Base-by-base conservation (phyloP, 768 basidiomycete genomes). In the Tulasnella sp. region DNA sequence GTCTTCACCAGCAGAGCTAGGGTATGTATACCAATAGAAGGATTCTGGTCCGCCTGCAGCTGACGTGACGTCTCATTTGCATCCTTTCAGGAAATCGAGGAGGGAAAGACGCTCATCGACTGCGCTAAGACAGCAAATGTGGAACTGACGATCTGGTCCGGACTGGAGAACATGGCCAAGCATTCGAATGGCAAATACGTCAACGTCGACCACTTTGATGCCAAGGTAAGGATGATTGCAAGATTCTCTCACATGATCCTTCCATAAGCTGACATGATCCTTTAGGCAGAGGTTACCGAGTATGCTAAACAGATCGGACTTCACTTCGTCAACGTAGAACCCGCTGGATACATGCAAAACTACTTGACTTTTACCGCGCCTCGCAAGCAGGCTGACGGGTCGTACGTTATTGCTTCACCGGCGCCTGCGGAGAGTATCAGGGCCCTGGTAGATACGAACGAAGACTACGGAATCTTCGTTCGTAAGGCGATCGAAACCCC, bases 51-150 rank as follows among this genome's bases (percentile, higher is more conserved):
- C 15, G 34, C 15, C 15, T 5, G 5, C 34, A 5, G 5, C 34
- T 38, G 34, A 38, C 15, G n/a, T n/a, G n/a, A n/a, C 34, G 34
- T 15, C 7, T 38, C 34, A 15, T 15, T 38, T 15, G 34, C 5
- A 7, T 5, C 34, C 5, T 38, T 38, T 5, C 34, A 49, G 31
- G 61, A 64, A 46, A 48, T 61, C 9, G 56, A 24, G 19, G 62
- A 64, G 11, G 65, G 63, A 17, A 65, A 64, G 56, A 43, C 49
- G 24, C 45, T 63, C 51, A 49, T 64, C 34, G 65, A 65, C 22
- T 60, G 63, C 19, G 65, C 59, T 1, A 55, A 64, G 48, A 57
- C 56, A 1, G 54, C 24, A 25, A 60, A 57, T 1, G 60, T 63
- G 45, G 27, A 65, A 50, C 63, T 61, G 19, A 55, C 65, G 38